Conservation (phyloP, 1,284 basidiomycete genomes). For the Microbotryomycetes sp. region DNA sequence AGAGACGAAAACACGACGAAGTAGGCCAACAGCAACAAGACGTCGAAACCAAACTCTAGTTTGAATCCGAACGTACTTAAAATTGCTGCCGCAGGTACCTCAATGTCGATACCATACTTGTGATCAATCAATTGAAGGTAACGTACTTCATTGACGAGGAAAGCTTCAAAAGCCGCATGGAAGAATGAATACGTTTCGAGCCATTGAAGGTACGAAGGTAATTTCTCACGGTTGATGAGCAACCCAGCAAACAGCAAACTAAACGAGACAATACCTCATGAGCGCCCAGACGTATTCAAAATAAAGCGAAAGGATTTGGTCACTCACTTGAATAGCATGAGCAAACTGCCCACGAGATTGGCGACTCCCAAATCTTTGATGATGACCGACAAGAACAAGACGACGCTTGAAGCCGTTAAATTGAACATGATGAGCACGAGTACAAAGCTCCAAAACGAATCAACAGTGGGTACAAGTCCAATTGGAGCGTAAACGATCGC, state of each 20-base stretch:
- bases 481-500: conserved; percentile 89
- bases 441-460: conserved; percentile 95
- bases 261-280: conserved; percentile 1
- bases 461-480: conserved; percentile 81
- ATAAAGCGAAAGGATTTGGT: no score
- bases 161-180: conserved; percentile 95
- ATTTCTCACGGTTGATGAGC: conserved; percentile 84
- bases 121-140: conserved; percentile 87
- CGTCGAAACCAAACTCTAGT: conserved; percentile 57
- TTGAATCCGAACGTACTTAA: conserved; percentile 81
- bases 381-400: conserved; percentile 81
- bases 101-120: conserved; percentile 84
- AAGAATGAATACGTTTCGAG: conserved; percentile 89
- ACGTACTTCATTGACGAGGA: conserved; percentile 89
- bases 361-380: conserved; percentile 80
- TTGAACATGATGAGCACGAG: conserved; percentile 92
- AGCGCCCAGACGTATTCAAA: background rate
- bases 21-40: conserved; percentile 71
- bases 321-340: conserved; percentile 95
- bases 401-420: conserved; percentile 81
- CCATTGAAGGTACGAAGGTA: conserved; percentile 68
- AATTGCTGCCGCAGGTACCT: conserved; percentile 88
- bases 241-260: conserved; percentile 92
- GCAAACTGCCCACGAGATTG: conserved; percentile 82
- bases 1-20: conserved; percentile 66